phyloP scores from a whole-genome alignment of 2,329 filamentous ascomycete species.

The Xylariaceae sp. region DNA sequence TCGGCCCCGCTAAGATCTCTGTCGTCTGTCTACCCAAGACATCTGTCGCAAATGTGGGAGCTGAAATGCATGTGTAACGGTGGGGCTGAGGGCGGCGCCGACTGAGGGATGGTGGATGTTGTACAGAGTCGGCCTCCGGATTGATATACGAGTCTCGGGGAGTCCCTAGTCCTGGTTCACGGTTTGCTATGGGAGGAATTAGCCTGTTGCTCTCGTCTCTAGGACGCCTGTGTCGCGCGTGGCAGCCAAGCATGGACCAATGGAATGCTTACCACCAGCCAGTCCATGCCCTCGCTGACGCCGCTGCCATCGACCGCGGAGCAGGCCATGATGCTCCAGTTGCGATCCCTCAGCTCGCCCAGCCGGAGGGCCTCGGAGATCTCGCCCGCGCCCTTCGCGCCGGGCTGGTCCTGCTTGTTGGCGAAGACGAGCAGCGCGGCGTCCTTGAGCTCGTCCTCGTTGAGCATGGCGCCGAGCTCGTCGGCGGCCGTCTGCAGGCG shows the following conservation, averaged over 20 bases:
- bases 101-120: slow-evolving; percentile 3
- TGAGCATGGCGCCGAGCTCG: slow-evolving; percentile 89
- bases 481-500: slow-evolving; percentile 86
- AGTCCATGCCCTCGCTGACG: slow-evolving; percentile 97
- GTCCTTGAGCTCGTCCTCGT: slow-evolving; percentile 93
- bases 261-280: slow-evolving; percentile 72
- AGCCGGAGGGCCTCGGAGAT: slow-evolving; percentile 90
- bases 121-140: slow-evolving; percentile 7
- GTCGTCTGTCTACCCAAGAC: not conserved
- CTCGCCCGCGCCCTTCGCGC: slow-evolving; percentile 91
- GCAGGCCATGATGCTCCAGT: slow-evolving; percentile 99
- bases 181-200: slow-evolving; percentile 15
- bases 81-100: not conserved
- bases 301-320: slow-evolving; percentile 92
- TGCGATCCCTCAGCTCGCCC: slow-evolving; percentile 86
- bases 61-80: not conserved
- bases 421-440: slow-evolving; percentile 90
- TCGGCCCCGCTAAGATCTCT: no score
- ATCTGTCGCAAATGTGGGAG: not conserved
- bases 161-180: slow-evolving; percentile 12
- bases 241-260: no score
- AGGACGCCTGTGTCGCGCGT: no score
- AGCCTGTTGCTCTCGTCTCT: no score
- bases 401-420: slow-evolving; percentile 98
- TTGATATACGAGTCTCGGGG: no score